Conservation (phyloP, 495 filamentous ascomycete genomes). For the Trichoderma parareesei region DNA sequence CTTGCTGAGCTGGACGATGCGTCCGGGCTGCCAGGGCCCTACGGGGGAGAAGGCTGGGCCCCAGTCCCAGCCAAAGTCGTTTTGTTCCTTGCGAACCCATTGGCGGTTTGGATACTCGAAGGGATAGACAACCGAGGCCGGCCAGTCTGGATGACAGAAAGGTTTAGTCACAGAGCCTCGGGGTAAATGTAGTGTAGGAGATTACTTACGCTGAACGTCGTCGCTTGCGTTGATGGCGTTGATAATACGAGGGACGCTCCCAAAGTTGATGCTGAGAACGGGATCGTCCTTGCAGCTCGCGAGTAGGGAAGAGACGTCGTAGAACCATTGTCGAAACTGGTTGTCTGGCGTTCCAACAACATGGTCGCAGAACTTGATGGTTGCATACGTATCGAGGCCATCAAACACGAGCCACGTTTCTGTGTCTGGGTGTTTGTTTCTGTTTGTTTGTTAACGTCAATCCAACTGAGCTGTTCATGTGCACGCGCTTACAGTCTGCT, state of each 20-base stretch:
- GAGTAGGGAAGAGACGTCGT: conserved; percentile 50
- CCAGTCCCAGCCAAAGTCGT: conserved; percentile 66
- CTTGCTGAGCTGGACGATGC: conserved; percentile 45
- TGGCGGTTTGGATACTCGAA: conserved; percentile 51
- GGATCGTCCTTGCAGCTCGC: conserved; percentile 27
- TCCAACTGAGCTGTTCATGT: no score
- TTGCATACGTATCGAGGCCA: conserved; percentile 58
- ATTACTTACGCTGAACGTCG: conserved; percentile 25
- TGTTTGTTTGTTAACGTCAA: not conserved
- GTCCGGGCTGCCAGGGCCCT: conserved; percentile 57
- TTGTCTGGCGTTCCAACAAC: conserved; percentile 56
- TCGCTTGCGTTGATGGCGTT: conserved; percentile 42
- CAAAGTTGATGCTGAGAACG: conserved; percentile 3
- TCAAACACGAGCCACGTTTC: conserved; percentile 52
- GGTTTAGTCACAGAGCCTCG: not conserved
- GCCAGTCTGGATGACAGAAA: conserved; percentile 26
- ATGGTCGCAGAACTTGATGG: conserved; percentile 53
- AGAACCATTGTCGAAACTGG: conserved; percentile 64
- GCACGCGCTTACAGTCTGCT: conserved; percentile 34
- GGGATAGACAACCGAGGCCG: conserved; percentile 34
- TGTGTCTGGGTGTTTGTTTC: conserved; percentile 16
- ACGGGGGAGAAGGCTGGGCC: conserved; percentile 58
- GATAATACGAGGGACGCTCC: conserved; percentile 7
- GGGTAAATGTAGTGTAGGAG: conserved; percentile 13
- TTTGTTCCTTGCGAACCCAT: conserved; percentile 62